Evolutionary conservation across 441 rosid species (phyloP).

Genomic region (Oxalis stricta): DNA sequence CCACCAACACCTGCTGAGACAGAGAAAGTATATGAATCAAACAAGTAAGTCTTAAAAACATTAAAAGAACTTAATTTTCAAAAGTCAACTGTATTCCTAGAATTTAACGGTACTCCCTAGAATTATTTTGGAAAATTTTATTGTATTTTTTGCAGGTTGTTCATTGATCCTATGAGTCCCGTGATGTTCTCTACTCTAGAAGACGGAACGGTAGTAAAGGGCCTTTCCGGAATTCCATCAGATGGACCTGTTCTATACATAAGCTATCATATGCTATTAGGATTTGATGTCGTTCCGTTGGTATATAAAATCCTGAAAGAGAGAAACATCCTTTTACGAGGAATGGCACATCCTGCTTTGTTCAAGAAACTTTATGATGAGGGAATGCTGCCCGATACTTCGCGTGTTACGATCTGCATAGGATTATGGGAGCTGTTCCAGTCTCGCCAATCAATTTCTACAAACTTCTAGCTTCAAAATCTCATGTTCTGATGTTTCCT

Average conservation of each 20-base stretch:
- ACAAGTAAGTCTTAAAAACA: constrained; percentile 52
- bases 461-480: constrained; percentile 59
- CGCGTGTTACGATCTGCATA: constrained; percentile 28
- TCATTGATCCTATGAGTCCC: constrained; percentile 32
- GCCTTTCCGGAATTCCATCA: constrained; percentile 66
- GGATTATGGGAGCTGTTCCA: constrained; percentile 78
- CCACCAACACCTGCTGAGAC: constrained; percentile 56
- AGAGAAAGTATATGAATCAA: constrained; percentile 27
- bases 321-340: constrained; percentile 61
- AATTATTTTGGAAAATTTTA: constrained; percentile 5
- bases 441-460: constrained; percentile 51
- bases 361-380: constrained; percentile 35
- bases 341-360: constrained; percentile 65
- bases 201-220: constrained; percentile 58
- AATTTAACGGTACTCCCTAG: too few relatives aligned
- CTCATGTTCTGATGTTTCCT: constrained; percentile 69
- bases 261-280: constrained; percentile 77
- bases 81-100: too few relatives aligned
- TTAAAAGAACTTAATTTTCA: too few relatives aligned
- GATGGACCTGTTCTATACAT: constrained; percentile 79
- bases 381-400: constrained; percentile 24
- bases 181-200: constrained; percentile 72
- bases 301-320: constrained; percentile 30
- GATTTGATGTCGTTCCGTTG: constrained; percentile 46
- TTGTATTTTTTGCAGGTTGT: constrained; percentile 28